phyloP scores from a whole-genome alignment of 2,329 filamentous ascomycete genomes.

The Plectosphaerella plurivora region DNA sequence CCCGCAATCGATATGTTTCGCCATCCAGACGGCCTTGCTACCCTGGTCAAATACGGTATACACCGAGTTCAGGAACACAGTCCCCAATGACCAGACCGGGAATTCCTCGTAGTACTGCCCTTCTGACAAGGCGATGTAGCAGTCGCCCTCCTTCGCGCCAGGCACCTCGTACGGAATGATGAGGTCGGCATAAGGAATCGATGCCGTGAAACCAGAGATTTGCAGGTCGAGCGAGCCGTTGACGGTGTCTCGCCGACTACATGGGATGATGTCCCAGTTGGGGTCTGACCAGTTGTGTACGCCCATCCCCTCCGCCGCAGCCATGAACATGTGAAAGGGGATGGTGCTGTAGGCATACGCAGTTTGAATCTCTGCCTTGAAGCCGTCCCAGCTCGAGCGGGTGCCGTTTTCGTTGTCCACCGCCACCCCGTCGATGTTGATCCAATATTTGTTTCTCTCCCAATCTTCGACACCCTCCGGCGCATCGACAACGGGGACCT shows the following conservation, averaged over 20 bases:
- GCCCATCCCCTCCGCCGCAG: neutral
- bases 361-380: neutral
- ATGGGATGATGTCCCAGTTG: neutral
- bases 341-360: neutral
- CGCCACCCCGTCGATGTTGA: neutral
- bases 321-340: neutral
- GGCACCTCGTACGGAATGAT: neutral
- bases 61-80: constrained; percentile 34
- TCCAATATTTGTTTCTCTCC: neutral
- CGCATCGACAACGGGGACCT: constrained; percentile 49
- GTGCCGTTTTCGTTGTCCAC: neutral
- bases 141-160: neutral
- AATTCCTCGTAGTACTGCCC: neutral
- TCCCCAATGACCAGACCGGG: neutral
- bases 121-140: neutral
- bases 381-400: neutral
- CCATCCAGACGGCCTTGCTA: constrained; percentile 16
- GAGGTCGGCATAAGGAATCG: neutral
- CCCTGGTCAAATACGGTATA: constrained; percentile 38
- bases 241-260: neutral
- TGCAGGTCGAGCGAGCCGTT: neutral
- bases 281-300: neutral
- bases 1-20: neutral
- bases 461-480: constrained; percentile 11
- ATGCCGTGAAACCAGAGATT: neutral